Base-by-base conservation (phyloP, 2,329 filamentous ascomycete genomes). In the Epicoccum nigrum region DNA sequence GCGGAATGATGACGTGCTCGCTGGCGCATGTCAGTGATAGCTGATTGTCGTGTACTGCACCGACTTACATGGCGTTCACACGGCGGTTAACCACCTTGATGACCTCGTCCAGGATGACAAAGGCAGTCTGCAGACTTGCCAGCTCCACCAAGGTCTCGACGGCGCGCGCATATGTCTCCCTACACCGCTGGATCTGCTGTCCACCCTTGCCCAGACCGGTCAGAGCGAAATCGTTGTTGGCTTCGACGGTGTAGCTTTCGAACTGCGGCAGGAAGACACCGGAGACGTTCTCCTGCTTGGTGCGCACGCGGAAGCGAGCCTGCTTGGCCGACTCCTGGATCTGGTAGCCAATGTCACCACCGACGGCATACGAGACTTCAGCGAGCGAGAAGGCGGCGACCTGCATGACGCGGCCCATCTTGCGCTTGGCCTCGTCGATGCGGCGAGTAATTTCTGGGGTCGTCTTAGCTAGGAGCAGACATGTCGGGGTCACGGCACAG, bases 371-470 rank as follows among this genome's bases (percentile, higher is more conserved):
- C 40, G 92, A 96, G 49, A 99, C 94, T 78, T 97, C 94, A 54
- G 94, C 94, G 15, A 99, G 83, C 34, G 93, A 97, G 78, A 99
- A 97, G 37, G 94, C 92, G 32, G 94, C 94, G 69, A 99, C 96
- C 76, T 97, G 93, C 94, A 99, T 99, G 30, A 99, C 94, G 27
- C 93, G 86, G 51, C 94, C 94, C 93, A 99, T 99, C 81, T 99
- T 99, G 66, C 92, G 89, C 78, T 99, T 99, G 33, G 94, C 94
- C 76, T 99, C 94, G 79, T 99, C 93, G 76, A 99, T 99, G 70
- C 94, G 89, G 73, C 87, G 86, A 41, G 94, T 97, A 69, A 99
- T 99, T 69, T 99, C 94, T 74, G 55, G 43, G 56, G 35, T 27
- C 15, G 61, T 35, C 15, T 46, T 39, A 52, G 44, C 43, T 37